Evolutionary conservation across 106 monocot genomes (phyloP), one percentile per base, ranked within the genome.

Genomic region (Apostasia shenzhenica): DNA sequence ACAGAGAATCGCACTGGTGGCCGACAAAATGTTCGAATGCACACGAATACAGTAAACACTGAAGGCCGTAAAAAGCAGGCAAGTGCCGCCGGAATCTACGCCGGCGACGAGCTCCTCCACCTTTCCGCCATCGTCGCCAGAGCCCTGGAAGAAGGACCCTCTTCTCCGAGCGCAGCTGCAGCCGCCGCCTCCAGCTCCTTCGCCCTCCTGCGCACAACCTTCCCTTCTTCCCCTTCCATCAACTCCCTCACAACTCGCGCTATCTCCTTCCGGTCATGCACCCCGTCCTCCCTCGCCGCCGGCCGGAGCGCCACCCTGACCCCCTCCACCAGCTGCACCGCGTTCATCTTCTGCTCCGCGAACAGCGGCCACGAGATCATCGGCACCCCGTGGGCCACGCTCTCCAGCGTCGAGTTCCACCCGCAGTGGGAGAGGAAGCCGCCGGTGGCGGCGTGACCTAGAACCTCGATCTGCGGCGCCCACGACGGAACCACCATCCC

Each of bases 331-430:
- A 92, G 56, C 85, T 85, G 47, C 76, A 73, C 83, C 4, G 92
- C 81, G 66, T 92, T 92, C 81, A 83, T 78, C 63, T 64, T 78
- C 77, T 92, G 92, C 79, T 92, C 88, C 0, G 88, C 88, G 26
- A 81, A 92, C 61, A 92, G 67, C 11, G 92, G 92, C 92, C 92
- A 92, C 13, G 79, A 83, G 37, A 92, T 75, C 81, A 92, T 79
- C 12, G 92, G 85, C 71, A 92, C 85, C 3, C 92, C 92, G 47
- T 72, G 45, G 13, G 59, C 57, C 45, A 85, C 37, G 61, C 82
- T 81, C 75, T 92, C 88, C 76, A 88, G 68, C 43, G 67, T 59
- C 8, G 94, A 94, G 60, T 89, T 93, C 93, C 93, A 93, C 10
- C 93, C 89, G 41, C 81, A 58, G 73, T 93, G 93, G 45, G 84